These are phyloP conservation scores for Fraxinus greggii DNA, from an alignment of 305 asterid genomes.

Conservation along the genomic window DNA sequence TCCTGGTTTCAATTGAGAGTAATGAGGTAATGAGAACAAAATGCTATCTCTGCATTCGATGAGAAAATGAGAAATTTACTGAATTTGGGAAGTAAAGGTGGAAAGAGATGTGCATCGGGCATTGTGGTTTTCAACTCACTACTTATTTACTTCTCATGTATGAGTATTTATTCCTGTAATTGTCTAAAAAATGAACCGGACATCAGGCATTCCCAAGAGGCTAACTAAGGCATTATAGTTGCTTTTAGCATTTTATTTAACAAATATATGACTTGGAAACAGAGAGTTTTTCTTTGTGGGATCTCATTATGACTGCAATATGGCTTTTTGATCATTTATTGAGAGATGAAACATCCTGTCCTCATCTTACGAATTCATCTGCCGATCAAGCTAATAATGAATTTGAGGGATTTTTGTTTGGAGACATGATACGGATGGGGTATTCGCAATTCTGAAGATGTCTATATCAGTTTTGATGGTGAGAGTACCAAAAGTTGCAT, in stretches of 20 bases:
- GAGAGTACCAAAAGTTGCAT: not conserved
- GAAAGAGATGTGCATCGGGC: not conserved
- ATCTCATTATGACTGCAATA: not conserved
- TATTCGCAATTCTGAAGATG: not conserved
- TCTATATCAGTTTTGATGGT: not conserved
- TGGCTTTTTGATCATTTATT: not conserved
- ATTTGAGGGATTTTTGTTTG: not conserved
- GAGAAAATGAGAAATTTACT: not conserved
- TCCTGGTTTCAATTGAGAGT: not conserved
- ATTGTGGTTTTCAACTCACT: not conserved
- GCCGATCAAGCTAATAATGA: not conserved
- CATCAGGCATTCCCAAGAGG: not conserved
- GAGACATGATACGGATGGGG: not conserved
- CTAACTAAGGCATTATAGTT: not conserved
- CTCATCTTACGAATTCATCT: not conserved
- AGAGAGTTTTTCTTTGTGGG: not conserved
- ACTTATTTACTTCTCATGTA: not conserved
- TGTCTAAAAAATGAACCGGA: not conserved
- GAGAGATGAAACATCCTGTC: not conserved
- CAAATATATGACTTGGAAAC: not conserved
- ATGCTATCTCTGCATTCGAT: not conserved
- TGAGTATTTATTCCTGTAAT: not conserved
- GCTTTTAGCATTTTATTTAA: not conserved
- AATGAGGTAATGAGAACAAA: not conserved
- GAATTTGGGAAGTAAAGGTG: not conserved